Percentiles rank a stretch among this genome's conserved stretches.
Conservation (phyloP, 2,329 filamentous ascomycete genomes). For the Trichoderma lentiforme region DNA sequence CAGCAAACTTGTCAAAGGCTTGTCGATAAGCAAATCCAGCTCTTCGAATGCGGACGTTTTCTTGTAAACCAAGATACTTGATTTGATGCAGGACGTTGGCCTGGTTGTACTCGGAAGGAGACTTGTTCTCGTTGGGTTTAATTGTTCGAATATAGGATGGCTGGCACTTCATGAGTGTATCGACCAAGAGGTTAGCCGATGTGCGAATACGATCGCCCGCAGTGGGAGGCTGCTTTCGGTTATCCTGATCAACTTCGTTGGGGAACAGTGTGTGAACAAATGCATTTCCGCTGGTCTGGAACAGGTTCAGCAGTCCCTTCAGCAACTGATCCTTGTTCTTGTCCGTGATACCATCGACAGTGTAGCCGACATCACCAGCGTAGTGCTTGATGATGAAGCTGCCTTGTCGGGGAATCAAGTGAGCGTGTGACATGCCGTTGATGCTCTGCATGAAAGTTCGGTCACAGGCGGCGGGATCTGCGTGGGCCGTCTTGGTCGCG, state of each 20-base stretch:
- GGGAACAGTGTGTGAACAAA: conserved; percentile 92
- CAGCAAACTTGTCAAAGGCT: conserved; percentile 96
- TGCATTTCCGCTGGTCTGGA: conserved; percentile 75
- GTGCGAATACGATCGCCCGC: conserved; percentile 94
- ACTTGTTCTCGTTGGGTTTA: conserved; percentile 99
- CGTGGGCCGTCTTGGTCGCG: conserved; percentile 96
- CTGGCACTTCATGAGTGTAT: conserved; percentile 94
- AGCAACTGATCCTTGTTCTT: conserved; percentile 98
- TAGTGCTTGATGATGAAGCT: conserved; percentile 99
- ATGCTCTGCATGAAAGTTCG: conserved; percentile 92
- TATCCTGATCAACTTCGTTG: conserved; percentile 89
- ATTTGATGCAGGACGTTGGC: conserved; percentile 95
- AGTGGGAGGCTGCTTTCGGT: conserved; percentile 88
- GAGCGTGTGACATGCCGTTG: conserved; percentile 85
- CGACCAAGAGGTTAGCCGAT: conserved; percentile 91
- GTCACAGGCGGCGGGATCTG: conserved; percentile 89
- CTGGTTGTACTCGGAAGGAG: conserved; percentile 84
- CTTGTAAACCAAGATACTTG: conserved; percentile 98
- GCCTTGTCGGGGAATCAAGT: conserved; percentile 87
- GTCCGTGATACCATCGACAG: conserved; percentile 94
- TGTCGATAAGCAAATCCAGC: conserved; percentile 97
- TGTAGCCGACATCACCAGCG: conserved; percentile 92
- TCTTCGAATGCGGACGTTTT: conserved; percentile 95
- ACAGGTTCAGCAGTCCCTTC: conserved; percentile 87
- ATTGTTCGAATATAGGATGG: conserved; percentile 98